Evolutionary conservation across 2,329 filamentous ascomycete species (phyloP).

Genomic region (Pseudogymnoascus sp.): DNA sequence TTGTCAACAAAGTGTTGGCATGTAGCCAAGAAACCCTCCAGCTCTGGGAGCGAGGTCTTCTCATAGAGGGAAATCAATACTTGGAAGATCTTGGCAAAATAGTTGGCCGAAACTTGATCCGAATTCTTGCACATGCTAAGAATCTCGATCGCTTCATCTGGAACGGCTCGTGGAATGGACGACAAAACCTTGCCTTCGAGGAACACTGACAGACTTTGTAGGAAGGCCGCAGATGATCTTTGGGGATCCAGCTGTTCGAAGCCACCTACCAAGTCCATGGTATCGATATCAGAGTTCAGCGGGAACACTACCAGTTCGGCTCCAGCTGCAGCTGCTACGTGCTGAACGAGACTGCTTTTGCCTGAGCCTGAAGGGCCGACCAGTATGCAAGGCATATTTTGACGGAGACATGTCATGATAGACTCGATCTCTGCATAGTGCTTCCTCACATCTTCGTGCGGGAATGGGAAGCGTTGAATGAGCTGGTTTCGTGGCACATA

Average conservation of each 20-base stretch:
- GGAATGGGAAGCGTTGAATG: conserved; percentile 43
- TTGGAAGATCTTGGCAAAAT: conserved; percentile 24
- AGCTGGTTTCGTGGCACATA: conserved; percentile 53
- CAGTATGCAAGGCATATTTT: conserved; percentile 81
- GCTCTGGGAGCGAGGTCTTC: conserved; percentile 34
- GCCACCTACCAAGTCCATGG: conserved; percentile 92
- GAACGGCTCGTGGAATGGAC: conserved; percentile 39
- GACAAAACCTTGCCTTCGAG: conserved; percentile 43
- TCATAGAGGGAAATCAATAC: conserved; percentile 23
- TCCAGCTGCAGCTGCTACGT: conserved; percentile 72
- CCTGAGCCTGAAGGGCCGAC: conserved; percentile 79
- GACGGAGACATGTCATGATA: conserved; percentile 75
- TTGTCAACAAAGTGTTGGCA: conserved; percentile 38
- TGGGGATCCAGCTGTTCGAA: conserved; percentile 89
- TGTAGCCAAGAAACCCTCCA: conserved; percentile 18
- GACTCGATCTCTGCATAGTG: conserved; percentile 73
- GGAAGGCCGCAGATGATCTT: conserved; percentile 57
- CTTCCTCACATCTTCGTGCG: conserved; percentile 40
- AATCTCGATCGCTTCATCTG: conserved; percentile 40
- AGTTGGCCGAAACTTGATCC: conserved; percentile 13
- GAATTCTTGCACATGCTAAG: conserved; percentile 39
- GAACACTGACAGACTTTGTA: conserved; percentile 44
- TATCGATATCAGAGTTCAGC: conserved; percentile 90
- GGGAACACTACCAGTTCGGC: conserved; percentile 72
- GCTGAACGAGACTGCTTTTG: conserved; percentile 72